Evolutionary conservation across 2,329 filamentous ascomycete genomes (phyloP).

Genomic region (Dryadomyces quercus-mongolicae): DNA sequence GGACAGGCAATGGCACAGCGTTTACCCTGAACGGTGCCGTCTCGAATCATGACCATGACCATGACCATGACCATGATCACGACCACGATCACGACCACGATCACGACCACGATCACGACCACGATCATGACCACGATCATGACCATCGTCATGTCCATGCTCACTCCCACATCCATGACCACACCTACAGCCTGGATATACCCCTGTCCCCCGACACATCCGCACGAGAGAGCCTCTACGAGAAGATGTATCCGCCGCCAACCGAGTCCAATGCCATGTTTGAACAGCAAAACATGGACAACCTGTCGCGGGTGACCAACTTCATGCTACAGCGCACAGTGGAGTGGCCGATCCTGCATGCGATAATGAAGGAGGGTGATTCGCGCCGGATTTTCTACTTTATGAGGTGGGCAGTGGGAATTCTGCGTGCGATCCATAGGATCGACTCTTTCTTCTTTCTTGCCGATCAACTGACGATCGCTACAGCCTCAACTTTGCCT

Average conservation of each 20-base stretch:
- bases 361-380: constrained; percentile 81
- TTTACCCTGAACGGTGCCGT: constrained; percentile 5
- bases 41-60: constrained; percentile 5
- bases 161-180: constrained; percentile 17
- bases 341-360: constrained; percentile 66
- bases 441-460: neutral
- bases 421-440: too few species aligned
- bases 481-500: constrained; percentile 73
- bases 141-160: constrained; percentile 12
- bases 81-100: constrained; percentile 9
- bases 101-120: constrained; percentile 13
- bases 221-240: constrained; percentile 11
- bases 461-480: neutral
- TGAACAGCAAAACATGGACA: constrained; percentile 26
- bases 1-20: constrained; percentile 13
- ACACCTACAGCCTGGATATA: constrained; percentile 3
- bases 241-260: constrained; percentile 19
- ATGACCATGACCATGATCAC: constrained; percentile 2
- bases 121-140: constrained; percentile 15
- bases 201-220: too few species aligned
- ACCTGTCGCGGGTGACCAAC: constrained; percentile 58
- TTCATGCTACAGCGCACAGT: constrained; percentile 59
- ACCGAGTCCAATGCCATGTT: constrained; percentile 13
- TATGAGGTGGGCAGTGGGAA: constrained; percentile 66
- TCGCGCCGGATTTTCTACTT: constrained; percentile 96